Evolutionary conservation across 768 basidiomycete species (phyloP).

Genomic region (Cyclocybe aegerita): DNA sequence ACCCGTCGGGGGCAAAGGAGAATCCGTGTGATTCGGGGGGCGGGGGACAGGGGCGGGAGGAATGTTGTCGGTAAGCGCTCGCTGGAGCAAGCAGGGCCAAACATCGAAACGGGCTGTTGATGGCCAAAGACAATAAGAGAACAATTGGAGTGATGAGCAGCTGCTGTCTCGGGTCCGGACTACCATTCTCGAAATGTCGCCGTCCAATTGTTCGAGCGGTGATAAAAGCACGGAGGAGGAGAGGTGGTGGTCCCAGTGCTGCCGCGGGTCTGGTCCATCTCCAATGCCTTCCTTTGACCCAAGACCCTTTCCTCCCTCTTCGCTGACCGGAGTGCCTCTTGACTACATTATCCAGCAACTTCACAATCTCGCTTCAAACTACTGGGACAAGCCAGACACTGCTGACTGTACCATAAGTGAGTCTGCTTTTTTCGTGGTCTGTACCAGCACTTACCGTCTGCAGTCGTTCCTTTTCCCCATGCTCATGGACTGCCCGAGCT

Average conservation of each 20-base stretch:
- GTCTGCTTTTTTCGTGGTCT: constrained; percentile 15
- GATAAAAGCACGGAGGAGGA: constrained; percentile 28
- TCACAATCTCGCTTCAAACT: constrained; percentile 60
- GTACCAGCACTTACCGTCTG: constrained; percentile 2
- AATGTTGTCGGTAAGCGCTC: too few species aligned
- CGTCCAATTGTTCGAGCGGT: constrained; percentile 15
- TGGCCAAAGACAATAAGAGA: constrained; percentile 9
- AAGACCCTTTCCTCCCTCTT: constrained; percentile 64
- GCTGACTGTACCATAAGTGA: constrained; percentile 79
- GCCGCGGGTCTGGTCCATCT: constrained; percentile 42
- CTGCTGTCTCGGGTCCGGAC: constrained; percentile 21
- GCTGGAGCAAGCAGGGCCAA: background rate
- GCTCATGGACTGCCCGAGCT: constrained; percentile 33
- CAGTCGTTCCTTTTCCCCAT: constrained; percentile 54
- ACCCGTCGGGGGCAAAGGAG: too few species aligned
- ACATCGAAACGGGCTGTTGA: constrained; percentile 9
- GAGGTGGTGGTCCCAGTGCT: constrained; percentile 29
- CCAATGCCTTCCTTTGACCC: constrained; percentile 45
- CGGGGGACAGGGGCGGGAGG: too few species aligned
- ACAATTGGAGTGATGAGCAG: constrained; percentile 10
- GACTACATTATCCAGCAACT: constrained; percentile 75
- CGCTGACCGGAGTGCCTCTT: constrained; percentile 61
- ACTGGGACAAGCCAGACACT: constrained; percentile 75
- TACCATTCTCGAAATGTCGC: constrained; percentile 35
- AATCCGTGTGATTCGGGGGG: too few species aligned